A percentile compares a stretch with the other conserved stretches of the same genome.
Conservation (phyloP, 352 stramenopile species). For the Globisporangium parvum region DNA sequence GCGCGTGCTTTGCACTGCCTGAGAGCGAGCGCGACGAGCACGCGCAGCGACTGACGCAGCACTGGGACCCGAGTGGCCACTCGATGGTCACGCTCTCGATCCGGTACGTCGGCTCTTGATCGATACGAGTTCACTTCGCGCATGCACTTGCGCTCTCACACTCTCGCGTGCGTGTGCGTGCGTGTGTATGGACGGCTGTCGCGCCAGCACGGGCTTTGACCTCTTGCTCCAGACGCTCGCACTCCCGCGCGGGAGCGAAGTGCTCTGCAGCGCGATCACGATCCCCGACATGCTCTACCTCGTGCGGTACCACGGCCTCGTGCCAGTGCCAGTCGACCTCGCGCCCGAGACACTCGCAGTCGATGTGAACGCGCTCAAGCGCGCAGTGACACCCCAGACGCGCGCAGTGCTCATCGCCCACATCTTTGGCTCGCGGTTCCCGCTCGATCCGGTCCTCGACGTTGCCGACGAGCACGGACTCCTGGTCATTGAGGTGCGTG, state of each 20-base stretch:
- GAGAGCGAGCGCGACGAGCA: slow-evolving; percentile 52
- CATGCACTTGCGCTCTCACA: not conserved
- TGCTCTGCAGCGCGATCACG: slow-evolving; percentile 79
- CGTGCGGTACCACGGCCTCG: slow-evolving; percentile 63
- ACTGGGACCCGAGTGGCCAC: slow-evolving; percentile 55
- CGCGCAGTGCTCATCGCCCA: slow-evolving; percentile 68
- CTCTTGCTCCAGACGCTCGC: slow-evolving; percentile 70
- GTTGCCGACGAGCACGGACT: slow-evolving; percentile 46
- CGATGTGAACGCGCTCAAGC: slow-evolving; percentile 37
- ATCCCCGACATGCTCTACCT: slow-evolving; percentile 86
- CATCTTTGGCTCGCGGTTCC: slow-evolving; percentile 65
- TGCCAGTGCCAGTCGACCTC: slow-evolving; percentile 69
- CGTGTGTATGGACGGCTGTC: not conserved
- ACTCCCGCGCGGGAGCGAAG: slow-evolving; percentile 55
- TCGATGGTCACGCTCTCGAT: slow-evolving; percentile 70
- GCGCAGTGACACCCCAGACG: slow-evolving; percentile 54
- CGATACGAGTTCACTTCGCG: not conserved
- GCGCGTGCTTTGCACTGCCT: slow-evolving; percentile 44
- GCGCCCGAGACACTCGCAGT: slow-evolving; percentile 56
- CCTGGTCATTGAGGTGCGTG: slow-evolving; percentile 48
- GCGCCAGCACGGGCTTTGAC: slow-evolving; percentile 69
- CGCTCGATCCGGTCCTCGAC: slow-evolving; percentile 46
- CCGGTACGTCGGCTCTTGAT: slow-evolving; percentile 26
- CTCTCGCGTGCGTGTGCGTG: no score
- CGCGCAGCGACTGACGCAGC: slow-evolving; percentile 35